Base-by-base conservation (phyloP, 2,329 filamentous ascomycete genomes). In the Aspergillus novofumigatus region DNA sequence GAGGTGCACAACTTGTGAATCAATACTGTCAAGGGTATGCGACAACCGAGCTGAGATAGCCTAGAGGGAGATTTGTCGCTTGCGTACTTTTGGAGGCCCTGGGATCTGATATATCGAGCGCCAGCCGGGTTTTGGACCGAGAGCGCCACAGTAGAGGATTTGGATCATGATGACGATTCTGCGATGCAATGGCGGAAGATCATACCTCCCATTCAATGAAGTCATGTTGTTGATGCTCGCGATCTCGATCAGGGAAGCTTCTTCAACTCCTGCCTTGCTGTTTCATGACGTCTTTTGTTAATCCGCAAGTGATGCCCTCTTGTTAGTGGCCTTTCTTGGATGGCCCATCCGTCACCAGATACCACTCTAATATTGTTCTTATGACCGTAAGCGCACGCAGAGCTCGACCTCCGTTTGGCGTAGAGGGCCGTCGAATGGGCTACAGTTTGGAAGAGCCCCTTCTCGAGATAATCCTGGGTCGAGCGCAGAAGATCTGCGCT, bases 181-280 rank as follows among this genome's bases (percentile, higher is more conserved):
- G 44, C 21, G 32, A 42, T 49, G 45, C 52, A 54, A 49, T 26
- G 48, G 20, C 28, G 44, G 44, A 25, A 47, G 21, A 26, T 23
- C 44, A 47, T 45, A 4, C 21, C 44, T 11, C 11, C 23, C 10
- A 47, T 47, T 14, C 23, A 2, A 23, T 23, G 44, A 47, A 25
- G 44, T 47, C 21, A 47, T 47, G 17, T 23, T 47, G 2, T 23
- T 23, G 44, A 47, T 47, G 44, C 11, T 47, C 41, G 21, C 4
- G 21, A 6, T 47, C 6, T 14, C 21, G 5, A 6, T 25, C 44
- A 47, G 23, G 17, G 3, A 23, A 25, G 9, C 9, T 25, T 21
- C 26, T 54, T 56, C 51, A 52, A 14, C 26, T 49, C 51, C 26
- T 57, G 50, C 21, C 52, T 61, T 49, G 54, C 42, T 23, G 53